Evolutionary conservation across 306 rosid species (phyloP).

Genomic region (Chamaecrista fasciculata): DNA sequence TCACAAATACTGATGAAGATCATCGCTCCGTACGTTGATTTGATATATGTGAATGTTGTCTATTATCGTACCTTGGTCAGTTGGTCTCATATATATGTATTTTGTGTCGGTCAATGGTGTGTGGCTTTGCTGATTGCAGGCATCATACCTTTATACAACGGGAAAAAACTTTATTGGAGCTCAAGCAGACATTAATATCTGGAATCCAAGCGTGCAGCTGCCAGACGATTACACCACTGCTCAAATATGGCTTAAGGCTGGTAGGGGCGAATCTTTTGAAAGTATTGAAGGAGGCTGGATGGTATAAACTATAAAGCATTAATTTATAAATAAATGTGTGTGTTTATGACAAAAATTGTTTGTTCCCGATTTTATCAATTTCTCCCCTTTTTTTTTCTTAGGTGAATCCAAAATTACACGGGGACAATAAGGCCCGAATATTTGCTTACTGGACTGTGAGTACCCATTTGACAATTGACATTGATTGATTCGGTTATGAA

Average conservation of each 20-base stretch:
- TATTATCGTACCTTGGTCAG: no score
- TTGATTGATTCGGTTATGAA: neutral
- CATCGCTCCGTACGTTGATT: slow-evolving; percentile 38
- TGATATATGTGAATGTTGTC: no score
- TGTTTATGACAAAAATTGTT: no score
- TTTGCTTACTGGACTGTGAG: slow-evolving; percentile 66
- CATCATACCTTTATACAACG: slow-evolving; percentile 34
- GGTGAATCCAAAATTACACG: slow-evolving; percentile 64
- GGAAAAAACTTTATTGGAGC: slow-evolving; percentile 64
- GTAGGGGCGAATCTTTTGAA: slow-evolving; percentile 41
- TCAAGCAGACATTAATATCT: slow-evolving; percentile 53
- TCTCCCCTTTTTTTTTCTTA: no score
- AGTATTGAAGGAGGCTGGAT: slow-evolving; percentile 70
- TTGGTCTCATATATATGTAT: no score
- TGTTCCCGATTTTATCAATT: no score
- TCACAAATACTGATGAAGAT: neutral
- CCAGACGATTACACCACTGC: slow-evolving; percentile 58
- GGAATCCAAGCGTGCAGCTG: slow-evolving; percentile 53
- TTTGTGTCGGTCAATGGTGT: no score
- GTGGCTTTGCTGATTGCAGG: slow-evolving; percentile 34
- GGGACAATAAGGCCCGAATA: slow-evolving; percentile 43
- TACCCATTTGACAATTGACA: neutral
- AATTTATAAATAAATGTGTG: no score
- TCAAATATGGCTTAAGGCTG: slow-evolving; percentile 54
- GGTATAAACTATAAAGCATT: no score